phyloP scores from a whole-genome alignment of 352 stramenopile genomes.

The Halophytophthora polymorphica region DNA sequence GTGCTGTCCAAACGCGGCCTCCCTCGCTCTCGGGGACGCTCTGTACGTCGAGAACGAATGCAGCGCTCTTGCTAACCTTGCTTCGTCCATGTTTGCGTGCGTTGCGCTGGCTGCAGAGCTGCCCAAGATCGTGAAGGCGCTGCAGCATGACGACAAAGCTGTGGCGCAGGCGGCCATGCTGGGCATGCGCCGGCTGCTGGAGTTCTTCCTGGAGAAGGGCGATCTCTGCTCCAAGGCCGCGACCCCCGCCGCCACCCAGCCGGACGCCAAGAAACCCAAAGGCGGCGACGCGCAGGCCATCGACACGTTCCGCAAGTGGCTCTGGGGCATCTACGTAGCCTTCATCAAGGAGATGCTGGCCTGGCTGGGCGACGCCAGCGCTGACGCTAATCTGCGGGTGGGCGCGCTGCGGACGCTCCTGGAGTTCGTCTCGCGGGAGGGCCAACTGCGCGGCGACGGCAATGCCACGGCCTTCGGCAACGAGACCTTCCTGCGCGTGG shows the following conservation, averaged over 20 bases:
- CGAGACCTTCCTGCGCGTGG: constrained; percentile 79
- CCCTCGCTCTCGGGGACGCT: background rate
- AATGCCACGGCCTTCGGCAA: constrained; percentile 60
- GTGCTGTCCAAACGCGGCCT: background rate
- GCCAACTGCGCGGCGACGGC: constrained; percentile 33
- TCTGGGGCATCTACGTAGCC: constrained; percentile 75
- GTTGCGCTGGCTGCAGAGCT: constrained; percentile 37
- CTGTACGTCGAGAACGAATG: background rate
- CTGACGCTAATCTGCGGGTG: constrained; percentile 69
- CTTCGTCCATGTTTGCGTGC: too few species aligned
- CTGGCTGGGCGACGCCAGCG: constrained; percentile 47
- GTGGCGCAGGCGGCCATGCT: constrained; percentile 77
- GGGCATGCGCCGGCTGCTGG: constrained; percentile 69
- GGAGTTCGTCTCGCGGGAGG: constrained; percentile 83
- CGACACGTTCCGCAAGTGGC: constrained; percentile 77
- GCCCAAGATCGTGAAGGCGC: constrained; percentile 66
- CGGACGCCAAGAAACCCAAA: constrained; percentile 48
- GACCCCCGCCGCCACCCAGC: constrained; percentile 22
- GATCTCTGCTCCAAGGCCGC: constrained; percentile 39
- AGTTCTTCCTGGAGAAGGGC: constrained; percentile 84
- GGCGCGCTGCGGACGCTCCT: constrained; percentile 85
- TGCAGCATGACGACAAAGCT: constrained; percentile 71
- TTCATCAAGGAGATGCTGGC: constrained; percentile 85
- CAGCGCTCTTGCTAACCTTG: too few species aligned
- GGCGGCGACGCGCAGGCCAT: constrained; percentile 41